Conservation (phyloP, 768 basidiomycete genomes). For the Termitomyces sp. region DNA sequence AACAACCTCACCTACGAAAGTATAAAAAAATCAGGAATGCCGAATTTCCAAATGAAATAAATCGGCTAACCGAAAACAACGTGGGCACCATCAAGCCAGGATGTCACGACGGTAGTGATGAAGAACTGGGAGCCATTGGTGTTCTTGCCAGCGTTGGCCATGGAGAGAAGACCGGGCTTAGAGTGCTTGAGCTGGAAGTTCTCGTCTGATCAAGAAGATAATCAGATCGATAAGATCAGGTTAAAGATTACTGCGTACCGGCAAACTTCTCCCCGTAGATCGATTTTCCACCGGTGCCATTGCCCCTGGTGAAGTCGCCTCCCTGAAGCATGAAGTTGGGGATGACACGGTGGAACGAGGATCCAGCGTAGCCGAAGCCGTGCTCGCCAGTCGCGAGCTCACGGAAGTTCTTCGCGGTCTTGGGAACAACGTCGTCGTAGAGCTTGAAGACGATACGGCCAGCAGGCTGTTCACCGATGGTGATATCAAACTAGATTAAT, state of each 20-base stretch:
- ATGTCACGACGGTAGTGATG: constrained; percentile 77
- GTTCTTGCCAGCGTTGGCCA: constrained; percentile 80
- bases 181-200: constrained; percentile 79
- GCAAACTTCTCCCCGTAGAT: constrained; percentile 71
- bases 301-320: constrained; percentile 72
- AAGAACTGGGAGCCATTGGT: constrained; percentile 92
- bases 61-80: constrained; percentile 74
- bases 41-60: constrained; percentile 1
- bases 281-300: constrained; percentile 81
- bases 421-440: constrained; percentile 75
- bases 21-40: neutral
- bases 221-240: constrained; percentile 5
- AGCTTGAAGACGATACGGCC: constrained; percentile 84
- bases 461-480: constrained; percentile 34
- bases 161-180: constrained; percentile 66
- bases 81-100: constrained; percentile 81
- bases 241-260: constrained; percentile 37
- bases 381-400: constrained; percentile 77
- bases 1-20: constrained; percentile 56
- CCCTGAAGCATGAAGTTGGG: constrained; percentile 87
- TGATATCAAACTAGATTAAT: constrained; percentile 61
- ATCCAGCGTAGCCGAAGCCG: constrained; percentile 72
- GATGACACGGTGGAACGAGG: constrained; percentile 79
- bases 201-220: constrained; percentile 57
- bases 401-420: constrained; percentile 82